phyloP scores from a whole-genome alignment of 805 yeast genomes.

The Yamadazyma akitaensis region DNA sequence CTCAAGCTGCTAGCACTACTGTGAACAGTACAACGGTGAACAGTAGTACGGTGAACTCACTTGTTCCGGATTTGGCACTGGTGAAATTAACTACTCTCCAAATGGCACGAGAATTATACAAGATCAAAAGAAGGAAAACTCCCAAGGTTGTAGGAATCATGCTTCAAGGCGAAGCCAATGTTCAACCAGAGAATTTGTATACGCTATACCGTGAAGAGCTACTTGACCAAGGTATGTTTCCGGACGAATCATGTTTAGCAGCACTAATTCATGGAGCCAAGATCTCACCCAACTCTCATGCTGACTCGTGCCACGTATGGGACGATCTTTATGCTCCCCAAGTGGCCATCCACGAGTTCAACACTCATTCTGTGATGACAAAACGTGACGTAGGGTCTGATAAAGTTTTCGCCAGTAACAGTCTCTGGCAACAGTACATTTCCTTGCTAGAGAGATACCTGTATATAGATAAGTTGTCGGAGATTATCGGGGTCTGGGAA shows the following conservation, averaged over 20 bases:
- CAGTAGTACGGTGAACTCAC: not conserved
- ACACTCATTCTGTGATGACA: conserved; percentile 30
- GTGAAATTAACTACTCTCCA: not conserved
- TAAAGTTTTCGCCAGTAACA: conserved; percentile 41
- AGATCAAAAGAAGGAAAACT: conserved; percentile 22
- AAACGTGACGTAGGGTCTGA: conserved; percentile 11
- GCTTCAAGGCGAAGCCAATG: conserved; percentile 34
- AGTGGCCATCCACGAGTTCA: conserved; percentile 56
- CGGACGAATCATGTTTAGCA: conserved; percentile 30
- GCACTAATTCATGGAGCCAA: conserved; percentile 51
- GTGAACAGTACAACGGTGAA: not conserved
- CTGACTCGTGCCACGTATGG: conserved; percentile 40
- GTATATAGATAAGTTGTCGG: conserved; percentile 47
- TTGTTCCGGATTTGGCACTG: not conserved
- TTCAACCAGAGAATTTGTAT: conserved; percentile 27
- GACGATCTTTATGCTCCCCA: conserved; percentile 53
- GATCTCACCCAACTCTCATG: conserved; percentile 11
- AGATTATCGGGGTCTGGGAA: conserved; percentile 55
- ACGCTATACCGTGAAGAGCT: conserved; percentile 27
- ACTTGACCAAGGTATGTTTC: conserved; percentile 13
- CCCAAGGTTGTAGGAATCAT: conserved; percentile 28
- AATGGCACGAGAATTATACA: conserved; percentile 21
- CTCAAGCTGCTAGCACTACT: no score
- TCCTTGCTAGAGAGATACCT: conserved; percentile 44
- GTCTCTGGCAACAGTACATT: conserved; percentile 53